Evolutionary conservation across 345 rosid species (phyloP), one percentile per base, ranked within the genome.

Genomic region (Populus nigra): DNA sequence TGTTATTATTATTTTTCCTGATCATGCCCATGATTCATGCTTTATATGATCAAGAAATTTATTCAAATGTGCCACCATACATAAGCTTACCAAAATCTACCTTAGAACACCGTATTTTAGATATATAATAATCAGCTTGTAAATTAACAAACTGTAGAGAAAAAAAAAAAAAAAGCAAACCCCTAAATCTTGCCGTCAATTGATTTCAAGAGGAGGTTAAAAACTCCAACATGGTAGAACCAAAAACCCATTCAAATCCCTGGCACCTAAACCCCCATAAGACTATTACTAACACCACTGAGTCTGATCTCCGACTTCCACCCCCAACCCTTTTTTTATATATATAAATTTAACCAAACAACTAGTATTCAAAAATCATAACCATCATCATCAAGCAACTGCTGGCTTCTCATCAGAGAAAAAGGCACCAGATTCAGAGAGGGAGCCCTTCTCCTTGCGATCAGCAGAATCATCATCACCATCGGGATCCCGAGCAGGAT

Each of bases 401-500:
- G 75, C 73, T 29, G 73, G 73, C 12, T 66, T 70, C 15, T 71
- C 50, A 23, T 55, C 81, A 8, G 76, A 13, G 67, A 7, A 7
- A 27, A 69, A 9, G 16, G n/a, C 73, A 50, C 15, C 67, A 13
- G 65, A 29, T 47, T 17, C 65, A 33, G 25, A 16, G 7, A 25
- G 57, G 15, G 22, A 6, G 38, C 0, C 39, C 66, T 55, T 57
- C 3, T 55, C 45, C 5, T 38, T 23, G 8, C 25, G 13, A 39
- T 67, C 68, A 23, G 61, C 17, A 17, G 75, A 6, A 25, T 25
- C 65, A 12, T 38, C 76, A 3, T 49, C 80, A 61, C 83, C 88
- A 75, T 92, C 98, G 9, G 93, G 94, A 27, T 88, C 91, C 72
- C 76, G 86, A 45, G 83, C 73, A 57, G 96, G 89, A 67, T 89